Evolutionary conservation across 1,284 basidiomycete genomes (phyloP), one percentile per base, ranked within the genome.

Genomic region (Neonothopanus nambi): DNA sequence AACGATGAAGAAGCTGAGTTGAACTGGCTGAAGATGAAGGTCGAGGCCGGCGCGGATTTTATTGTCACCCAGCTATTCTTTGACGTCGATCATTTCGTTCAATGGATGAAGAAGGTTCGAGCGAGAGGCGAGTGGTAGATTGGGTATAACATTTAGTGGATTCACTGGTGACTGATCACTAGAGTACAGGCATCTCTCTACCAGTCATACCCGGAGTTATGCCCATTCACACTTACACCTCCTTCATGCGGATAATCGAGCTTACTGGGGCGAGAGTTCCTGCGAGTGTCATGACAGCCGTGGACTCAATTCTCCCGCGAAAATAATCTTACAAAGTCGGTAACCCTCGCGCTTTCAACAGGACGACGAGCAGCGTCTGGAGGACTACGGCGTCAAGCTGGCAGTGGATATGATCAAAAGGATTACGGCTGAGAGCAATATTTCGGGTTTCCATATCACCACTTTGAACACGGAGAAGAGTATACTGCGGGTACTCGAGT

Each of bases 41-140:
- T 98, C 26, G 91, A 98, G 58, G 94, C 93, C 0, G 97, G 97
- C 4, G 95, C 95, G 1, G 89, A 97, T 59, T 98, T 95, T 69
- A 93, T 99, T 61, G 81, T 99, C 57, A 98, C 97, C 0, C 97
- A 99, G 66, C 80, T 99, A 51, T 99, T 99, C 72, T 99, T 99
- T 73, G 95, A 98, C 63, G 86, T 90, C 33, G 86, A 93, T 57
- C 80, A 84, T 46, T 96, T 96, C 70, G 74, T 94, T 49, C 68
- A 76, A 48, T 98, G 94, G 95, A 70, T 88, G 13, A 70, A 76
- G 60, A 85, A 81, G 61, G 85, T 94, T 40, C 78, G 93, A 56
- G 76, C 71, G 18, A 84, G 77, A 69, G 93, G 92, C 91, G 53
- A 48, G 79, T 70, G 8, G n/a, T n/a, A n/a, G n/a, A 12, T 28